Evolutionary conservation across 1,284 basidiomycete species (phyloP), one percentile per base, ranked within the genome.

Genomic region (Rhodotorula sp.): DNA sequence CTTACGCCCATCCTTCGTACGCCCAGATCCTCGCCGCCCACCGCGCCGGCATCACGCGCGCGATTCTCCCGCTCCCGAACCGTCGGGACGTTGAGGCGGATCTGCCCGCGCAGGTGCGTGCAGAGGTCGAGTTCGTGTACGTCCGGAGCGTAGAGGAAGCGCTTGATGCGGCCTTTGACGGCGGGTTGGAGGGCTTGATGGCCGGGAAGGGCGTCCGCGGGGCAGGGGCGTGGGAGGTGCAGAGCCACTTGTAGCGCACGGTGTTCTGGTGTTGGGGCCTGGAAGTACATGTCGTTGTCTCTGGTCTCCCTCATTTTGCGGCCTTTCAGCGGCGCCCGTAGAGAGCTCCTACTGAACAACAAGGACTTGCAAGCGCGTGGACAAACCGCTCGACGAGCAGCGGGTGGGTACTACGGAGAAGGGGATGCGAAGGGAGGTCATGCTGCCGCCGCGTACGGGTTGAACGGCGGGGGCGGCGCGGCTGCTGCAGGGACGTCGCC

Each of bases 31-130:
- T 94, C 25, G 91, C 90, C 32, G 91, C 91, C 0, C 90, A 94
- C 79, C 87, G 93, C 10, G 91, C 92, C 1, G 88, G 90, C 57
- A 87, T 94, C 55, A 88, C 85, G 67, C 92, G 88, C 78, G 87
- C 95, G 50, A 88, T 95, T 67, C 84, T 95, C 7, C 93, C 93
- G 0, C 88, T 86, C 83, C 88, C 88, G 64, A 94, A 94, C 79
- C 85, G 88, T 60, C 92, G 91, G 78, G 92, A 94, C 71, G 90
- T 92, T 34, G 90, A 92, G 78, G 87, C 90, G 74, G 92, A 94
- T 71, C 86, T 94, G 0, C 88, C 91, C 15, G 81, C 83, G 25
- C 88, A 90, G 78, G 85, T 94, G 50, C 84, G 87, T 44, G 84
- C 86, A 50, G 87, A 89, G 77, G 88, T 92, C 84, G 86, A 91